Evolutionary conservation across 345 rosid species (phyloP), one percentile per base, ranked within the genome.

Genomic region (Ceriops decandra): DNA sequence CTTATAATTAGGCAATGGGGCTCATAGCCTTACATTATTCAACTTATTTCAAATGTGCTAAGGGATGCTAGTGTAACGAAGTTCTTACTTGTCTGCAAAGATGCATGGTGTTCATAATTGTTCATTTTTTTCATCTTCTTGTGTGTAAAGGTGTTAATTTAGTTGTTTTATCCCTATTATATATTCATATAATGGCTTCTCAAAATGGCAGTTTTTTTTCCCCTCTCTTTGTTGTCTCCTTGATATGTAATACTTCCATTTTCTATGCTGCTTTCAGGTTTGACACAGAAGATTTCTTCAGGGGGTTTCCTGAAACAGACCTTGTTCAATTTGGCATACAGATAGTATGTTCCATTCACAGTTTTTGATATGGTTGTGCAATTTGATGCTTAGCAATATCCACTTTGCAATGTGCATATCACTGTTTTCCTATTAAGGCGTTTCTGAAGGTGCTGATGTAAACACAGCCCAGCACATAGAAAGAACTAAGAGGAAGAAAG

Each of bases 201-300:
- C 38, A 32, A 22, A 19, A 8, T 19, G 7, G 46, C 52, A 65
- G 24, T 5, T 5, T 31, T 31, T 31, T 16, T 24, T 31, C 27
- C 9, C 1, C 47, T 28, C 36, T 64, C 36, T 64, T 21, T n/a
- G 49, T 42, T 27, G 10, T 32, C 31, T 57, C 22, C 19, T 64
- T 21, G 31, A 52, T 46, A 24, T 60, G 28, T 28, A 59, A 52
- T 13, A 61, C 26, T 74, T 21, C 24, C 67, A 11, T 69, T 57
- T 63, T 74, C 53, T 57, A 16, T 38, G 30, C 61, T 22, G 17
- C 68, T 68, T 71, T 76, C 82, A 95, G 98, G 98, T 79, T 82
- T 95, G 75, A 84, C 77, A 52, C 96, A 90, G 82, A 95, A 90
- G 87, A 80, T 95, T 66, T 77, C 89, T 71, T 79, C 84, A 5